Base-by-base conservation (phyloP, 345 rosid genomes). In the Corchorus capsularis region DNA sequence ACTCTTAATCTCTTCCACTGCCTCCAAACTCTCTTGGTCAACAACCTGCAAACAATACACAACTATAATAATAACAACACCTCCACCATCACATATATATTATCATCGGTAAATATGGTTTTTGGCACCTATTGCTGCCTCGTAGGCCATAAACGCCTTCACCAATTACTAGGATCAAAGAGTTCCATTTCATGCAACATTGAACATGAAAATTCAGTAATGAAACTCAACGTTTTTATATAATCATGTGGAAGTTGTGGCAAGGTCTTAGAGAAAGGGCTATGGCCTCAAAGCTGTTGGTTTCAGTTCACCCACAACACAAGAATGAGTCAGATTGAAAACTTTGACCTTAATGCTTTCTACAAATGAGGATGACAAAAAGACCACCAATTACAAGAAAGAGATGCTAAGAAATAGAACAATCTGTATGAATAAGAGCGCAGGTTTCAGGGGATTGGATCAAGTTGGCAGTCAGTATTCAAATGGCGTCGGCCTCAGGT, bases 21-120 rank as follows among this genome's bases (percentile, higher is more conserved):
- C 79, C 81, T 90, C 87, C 63, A 95, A 75, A 71, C 79, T 85
- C 77, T 92, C 89, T 79, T 91, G 90, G 47, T 93, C 93, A 46
- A 89, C 97, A 70, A 92, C 85, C 98, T 84, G 82, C 63, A 54
- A 57, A 16, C 27, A 49, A 1, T 8, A 32, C 5, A 8, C 8
- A 52, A 52, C 34, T 34, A 10, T 16, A 52, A 2, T 52, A 52
- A 2, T 52, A 2, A 34, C 16, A 13, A 10, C 13, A 32, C 35
- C 46, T 59, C 15, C 4, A 22, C 12, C n/a, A n/a, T n/a, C n/a
- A 8, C 39, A 60, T 12, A 13, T 1, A 50, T 14, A 50, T 14
- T 17, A 14, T 50, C 54, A 14, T 27, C 27, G 27, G 27, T 27
- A 1, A 50, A 17, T 50, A 14, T 50, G 54, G 16, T 3, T 50